Evolutionary conservation across 352 stramenopile genomes (phyloP).

Genomic region (Phytophthora nicotianae): DNA sequence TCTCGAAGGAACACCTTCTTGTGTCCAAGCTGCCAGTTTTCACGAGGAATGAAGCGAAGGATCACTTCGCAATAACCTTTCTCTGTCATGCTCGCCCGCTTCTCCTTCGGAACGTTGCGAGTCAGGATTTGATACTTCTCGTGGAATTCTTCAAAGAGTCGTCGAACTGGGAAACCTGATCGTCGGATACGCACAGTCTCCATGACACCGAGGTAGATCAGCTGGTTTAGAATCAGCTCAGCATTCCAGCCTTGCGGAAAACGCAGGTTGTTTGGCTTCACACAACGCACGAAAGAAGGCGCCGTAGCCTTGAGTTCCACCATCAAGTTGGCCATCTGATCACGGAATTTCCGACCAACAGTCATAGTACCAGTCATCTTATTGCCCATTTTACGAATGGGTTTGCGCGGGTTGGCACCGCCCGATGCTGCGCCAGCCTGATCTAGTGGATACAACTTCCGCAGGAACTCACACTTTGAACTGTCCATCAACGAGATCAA

Average conservation of each 20-base stretch:
- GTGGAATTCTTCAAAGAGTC: constrained; percentile 86
- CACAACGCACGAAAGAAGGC: constrained; percentile 91
- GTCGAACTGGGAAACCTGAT: constrained; percentile 86
- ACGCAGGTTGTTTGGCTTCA: constrained; percentile 93
- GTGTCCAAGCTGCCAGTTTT: constrained; percentile 90
- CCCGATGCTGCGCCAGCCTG: constrained; percentile 36
- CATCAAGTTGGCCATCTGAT: constrained; percentile 90
- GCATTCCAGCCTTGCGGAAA: constrained; percentile 90
- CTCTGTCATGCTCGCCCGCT: constrained; percentile 59
- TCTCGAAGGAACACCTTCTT: constrained; percentile 91
- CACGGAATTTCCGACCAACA: constrained; percentile 90
- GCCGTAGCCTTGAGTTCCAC: constrained; percentile 78
- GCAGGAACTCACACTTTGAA: constrained; percentile 80
- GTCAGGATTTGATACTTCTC: constrained; percentile 90
- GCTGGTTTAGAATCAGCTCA: constrained; percentile 85
- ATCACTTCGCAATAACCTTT: constrained; percentile 88
- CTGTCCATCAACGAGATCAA: constrained; percentile 89
- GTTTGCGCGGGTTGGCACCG: constrained; percentile 60
- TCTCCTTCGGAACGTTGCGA: constrained; percentile 63
- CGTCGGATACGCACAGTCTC: constrained; percentile 90
- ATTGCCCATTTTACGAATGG: constrained; percentile 77
- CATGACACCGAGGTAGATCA: constrained; percentile 91
- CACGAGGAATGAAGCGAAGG: constrained; percentile 71
- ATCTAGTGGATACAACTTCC: constrained; percentile 73
- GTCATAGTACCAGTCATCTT: constrained; percentile 92